Evolutionary conservation across 768 basidiomycete species (phyloP).

Genomic region (Russula virescens): DNA sequence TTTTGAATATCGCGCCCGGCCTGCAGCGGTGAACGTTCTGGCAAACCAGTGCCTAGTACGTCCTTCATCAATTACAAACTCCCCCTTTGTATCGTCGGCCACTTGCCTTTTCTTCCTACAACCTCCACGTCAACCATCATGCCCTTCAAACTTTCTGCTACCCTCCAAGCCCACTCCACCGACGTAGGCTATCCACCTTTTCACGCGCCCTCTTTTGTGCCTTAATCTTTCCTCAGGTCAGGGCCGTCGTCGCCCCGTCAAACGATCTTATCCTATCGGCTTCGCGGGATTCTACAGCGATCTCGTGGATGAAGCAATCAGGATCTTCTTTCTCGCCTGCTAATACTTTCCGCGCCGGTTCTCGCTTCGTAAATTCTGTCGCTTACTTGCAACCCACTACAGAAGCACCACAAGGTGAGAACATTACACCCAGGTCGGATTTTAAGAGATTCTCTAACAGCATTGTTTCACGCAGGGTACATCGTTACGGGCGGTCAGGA

Average conservation of each 20-base stretch:
- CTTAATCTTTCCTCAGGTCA: constrained; percentile 52
- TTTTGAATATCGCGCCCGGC: too few relatives aligned
- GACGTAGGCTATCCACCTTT: constrained; percentile 50
- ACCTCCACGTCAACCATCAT: constrained; percentile 32
- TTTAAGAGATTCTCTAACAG: constrained; percentile 15
- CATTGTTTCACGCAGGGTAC: constrained; percentile 41
- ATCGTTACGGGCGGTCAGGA: constrained; percentile 88
- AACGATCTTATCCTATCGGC: constrained; percentile 79
- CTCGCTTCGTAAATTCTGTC: constrained; percentile 77
- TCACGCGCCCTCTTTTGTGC: constrained; percentile 25
- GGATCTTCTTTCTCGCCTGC: constrained; percentile 48
- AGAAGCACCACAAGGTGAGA: constrained; percentile 64
- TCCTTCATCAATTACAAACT: constrained; percentile 13
- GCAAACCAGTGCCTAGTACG: neutral
- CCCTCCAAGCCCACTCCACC: constrained; percentile 59
- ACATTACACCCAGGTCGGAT: neutral
- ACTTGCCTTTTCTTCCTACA: constrained; percentile 16
- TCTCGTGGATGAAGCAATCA: constrained; percentile 67
- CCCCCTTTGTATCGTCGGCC: constrained; percentile 1
- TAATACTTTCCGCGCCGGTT: constrained; percentile 54
- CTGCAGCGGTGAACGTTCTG: too few relatives aligned
- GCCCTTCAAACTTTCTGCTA: constrained; percentile 75
- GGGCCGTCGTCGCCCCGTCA: constrained; percentile 71
- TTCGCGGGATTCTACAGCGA: constrained; percentile 88
- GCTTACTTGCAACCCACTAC: constrained; percentile 57